These are phyloP conservation scores for Mycogone perniciosa DNA, from an alignment of 2,329 filamentous ascomycete species.

Conservation along the genomic window DNA sequence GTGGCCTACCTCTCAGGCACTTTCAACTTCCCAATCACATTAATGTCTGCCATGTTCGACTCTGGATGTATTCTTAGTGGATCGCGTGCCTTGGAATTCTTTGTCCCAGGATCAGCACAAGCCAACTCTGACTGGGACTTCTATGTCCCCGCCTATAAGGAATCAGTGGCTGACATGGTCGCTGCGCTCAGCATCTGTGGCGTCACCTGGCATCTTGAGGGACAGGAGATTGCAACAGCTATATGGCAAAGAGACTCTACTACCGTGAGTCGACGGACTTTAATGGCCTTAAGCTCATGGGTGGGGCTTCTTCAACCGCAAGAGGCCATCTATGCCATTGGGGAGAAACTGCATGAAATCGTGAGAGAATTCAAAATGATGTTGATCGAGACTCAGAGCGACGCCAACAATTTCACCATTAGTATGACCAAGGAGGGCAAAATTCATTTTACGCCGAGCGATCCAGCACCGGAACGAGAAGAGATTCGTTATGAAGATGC, in stretches of 20 bases:
- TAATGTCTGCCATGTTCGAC: conserved; percentile 12
- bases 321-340: not conserved
- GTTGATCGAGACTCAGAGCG: not conserved
- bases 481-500: not conserved
- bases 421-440: not conserved
- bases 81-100: conserved; percentile 10
- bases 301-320: not conserved
- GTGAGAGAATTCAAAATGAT: not conserved
- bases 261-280: not conserved
- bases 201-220: conserved; percentile 7
- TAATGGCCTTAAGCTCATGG: conserved; percentile 2
- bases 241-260: not conserved
- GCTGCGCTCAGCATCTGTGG: conserved; percentile 6
- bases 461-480: not conserved
- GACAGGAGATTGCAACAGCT: not conserved
- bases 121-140: conserved; percentile 5
- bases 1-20: conserved; percentile 4
- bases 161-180: conserved; percentile 10
- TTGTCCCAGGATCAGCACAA: conserved; percentile 3
- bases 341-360: not conserved
- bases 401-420: not conserved
- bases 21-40: conserved; percentile 5
- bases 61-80: conserved; percentile 9
- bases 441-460: not conserved
- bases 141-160: conserved; percentile 10